Evolutionary conservation across 768 basidiomycete species (phyloP).

Genomic region (Lentinula detonsa): DNA sequence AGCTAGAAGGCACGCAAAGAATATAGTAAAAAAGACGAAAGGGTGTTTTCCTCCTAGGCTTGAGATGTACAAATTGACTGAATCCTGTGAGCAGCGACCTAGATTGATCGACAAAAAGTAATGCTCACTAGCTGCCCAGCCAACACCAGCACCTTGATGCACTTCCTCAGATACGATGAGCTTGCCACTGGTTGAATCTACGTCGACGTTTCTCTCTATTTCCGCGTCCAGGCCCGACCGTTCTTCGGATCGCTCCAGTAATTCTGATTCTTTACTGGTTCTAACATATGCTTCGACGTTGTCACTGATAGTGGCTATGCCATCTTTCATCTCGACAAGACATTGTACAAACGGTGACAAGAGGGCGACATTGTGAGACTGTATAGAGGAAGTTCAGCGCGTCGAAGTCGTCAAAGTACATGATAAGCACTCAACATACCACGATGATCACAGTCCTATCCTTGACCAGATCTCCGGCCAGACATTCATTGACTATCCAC

Average conservation of each 20-base stretch:
- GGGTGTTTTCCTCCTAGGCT: conserved; percentile 12
- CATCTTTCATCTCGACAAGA: conserved; percentile 35
- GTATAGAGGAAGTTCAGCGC: not conserved
- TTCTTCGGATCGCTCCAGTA: not conserved
- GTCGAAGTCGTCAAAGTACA: not conserved
- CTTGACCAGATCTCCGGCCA: conserved; percentile 39
- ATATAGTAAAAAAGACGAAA: conserved; percentile 9
- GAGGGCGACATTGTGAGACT: conserved; percentile 29
- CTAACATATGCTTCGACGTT: not conserved
- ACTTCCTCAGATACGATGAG: conserved; percentile 42
- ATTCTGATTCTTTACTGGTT: not conserved
- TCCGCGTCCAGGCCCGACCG: not conserved
- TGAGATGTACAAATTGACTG: conserved; percentile 14
- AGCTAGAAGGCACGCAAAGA: conserved; percentile 8
- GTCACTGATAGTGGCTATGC: conserved; percentile 24
- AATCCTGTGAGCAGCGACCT: not conserved
- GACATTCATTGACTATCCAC: conserved; percentile 45
- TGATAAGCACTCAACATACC: conserved; percentile 20
- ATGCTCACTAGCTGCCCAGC: conserved; percentile 26
- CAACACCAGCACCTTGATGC: conserved; percentile 32
- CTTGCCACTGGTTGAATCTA: conserved; percentile 26
- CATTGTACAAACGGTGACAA: conserved; percentile 16
- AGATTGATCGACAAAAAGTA: not conserved
- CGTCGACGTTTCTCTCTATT: conserved; percentile 7
- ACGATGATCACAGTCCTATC: conserved; percentile 50